Evolutionary conservation across 2,329 filamentous ascomycete species (phyloP), one percentile per base, ranked within the genome.

Genomic region (Curvularia spicifera): DNA sequence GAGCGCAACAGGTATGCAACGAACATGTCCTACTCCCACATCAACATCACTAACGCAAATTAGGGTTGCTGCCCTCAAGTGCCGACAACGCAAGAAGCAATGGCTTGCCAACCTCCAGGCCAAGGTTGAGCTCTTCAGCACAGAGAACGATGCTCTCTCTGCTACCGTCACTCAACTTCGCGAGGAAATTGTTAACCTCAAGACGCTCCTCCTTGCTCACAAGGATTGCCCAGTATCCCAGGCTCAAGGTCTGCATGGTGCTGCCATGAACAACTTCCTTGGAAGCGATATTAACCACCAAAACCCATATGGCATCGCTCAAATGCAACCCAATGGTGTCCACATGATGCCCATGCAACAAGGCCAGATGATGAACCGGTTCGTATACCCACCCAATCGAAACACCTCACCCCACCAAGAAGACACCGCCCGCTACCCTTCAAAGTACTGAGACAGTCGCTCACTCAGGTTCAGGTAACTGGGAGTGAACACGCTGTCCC

Each of bases 21-120:
- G 26, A 10, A 80, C 47, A 22, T 22, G 43, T 9, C 43, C 15
- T 40, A 48, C 31, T 8, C 47, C 7, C 13, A 26, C n/a, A 15
- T 26, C 7, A 2, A 26, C 13, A 44, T 26, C 59, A n/a, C 71
- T 77, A 65, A 77, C 55, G 26, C 40, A 6, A 29, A 22, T 65
- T 5, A 97, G 95, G 74, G 93, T 99, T 65, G 95, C 95, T 62
- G 95, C 95, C 3, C 83, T 99, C 59, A 99, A 99, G 75, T 99
- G 95, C 78, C 90, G 95, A 60, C 95, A 99, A 78, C 87, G 95
- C 20, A 99, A 99, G 84, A 99, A 99, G 84, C 95, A 98, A 76
- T 99, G 95, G 95, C 85, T 98, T 57, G 91, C 91, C 31, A 98
- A 97, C 68, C 84, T 99, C 1, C 95, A 99, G 77, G 87, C 87